These are phyloP conservation scores for Sordaria brevicollis DNA, from an alignment of 495 filamentous ascomycete species.

Conservation along the genomic window DNA sequence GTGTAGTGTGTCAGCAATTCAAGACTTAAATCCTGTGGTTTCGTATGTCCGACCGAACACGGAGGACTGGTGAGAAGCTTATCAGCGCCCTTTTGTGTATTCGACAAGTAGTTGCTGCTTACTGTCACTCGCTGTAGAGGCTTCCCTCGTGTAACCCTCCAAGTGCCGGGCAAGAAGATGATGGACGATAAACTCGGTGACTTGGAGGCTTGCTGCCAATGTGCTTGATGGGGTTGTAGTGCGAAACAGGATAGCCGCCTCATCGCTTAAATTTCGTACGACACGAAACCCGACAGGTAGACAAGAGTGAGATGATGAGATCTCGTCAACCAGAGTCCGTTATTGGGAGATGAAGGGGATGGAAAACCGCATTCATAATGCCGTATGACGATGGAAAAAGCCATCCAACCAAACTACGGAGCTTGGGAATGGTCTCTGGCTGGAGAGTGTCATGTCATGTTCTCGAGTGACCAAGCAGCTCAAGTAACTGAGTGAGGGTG, in stretches of 20 bases:
- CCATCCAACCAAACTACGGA: background rate
- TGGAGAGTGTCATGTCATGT: background rate
- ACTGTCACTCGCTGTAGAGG: background rate
- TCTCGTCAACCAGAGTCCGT: background rate
- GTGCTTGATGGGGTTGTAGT: background rate
- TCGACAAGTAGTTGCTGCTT: background rate
- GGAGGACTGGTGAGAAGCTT: background rate
- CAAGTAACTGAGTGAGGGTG: too few relatives aligned
- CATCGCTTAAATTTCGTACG: background rate
- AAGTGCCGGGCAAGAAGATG: background rate
- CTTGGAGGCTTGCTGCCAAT: background rate
- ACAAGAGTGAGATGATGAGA: background rate
- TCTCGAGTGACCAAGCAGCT: too few relatives aligned
- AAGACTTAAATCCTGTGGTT: too few relatives aligned
- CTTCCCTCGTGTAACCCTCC: background rate
- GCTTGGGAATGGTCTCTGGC: background rate
- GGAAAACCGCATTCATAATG: background rate
- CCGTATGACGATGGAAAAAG: background rate
- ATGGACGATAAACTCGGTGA: background rate
- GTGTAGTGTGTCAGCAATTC: background rate
- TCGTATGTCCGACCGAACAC: background rate
- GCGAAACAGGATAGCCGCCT: conserved; percentile 1
- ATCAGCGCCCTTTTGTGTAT: background rate
- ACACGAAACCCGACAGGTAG: background rate
- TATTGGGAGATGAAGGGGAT: background rate